These are phyloP conservation scores for Infundibulicybe gibba DNA, from an alignment of 768 basidiomycete species.

Conservation along the genomic window DNA sequence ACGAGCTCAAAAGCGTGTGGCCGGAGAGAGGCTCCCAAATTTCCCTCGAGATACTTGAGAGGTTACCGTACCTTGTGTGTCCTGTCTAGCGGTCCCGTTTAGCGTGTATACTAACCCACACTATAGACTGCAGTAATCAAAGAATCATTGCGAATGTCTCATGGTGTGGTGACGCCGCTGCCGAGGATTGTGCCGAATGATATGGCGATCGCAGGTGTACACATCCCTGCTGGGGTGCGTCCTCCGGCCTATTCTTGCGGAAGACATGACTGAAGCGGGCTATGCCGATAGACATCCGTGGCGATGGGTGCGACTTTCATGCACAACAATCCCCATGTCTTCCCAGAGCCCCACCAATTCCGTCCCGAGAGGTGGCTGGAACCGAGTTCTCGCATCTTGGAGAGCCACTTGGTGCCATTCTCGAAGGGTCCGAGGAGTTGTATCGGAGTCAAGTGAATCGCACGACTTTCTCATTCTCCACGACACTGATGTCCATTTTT, in stretches of 20 bases:
- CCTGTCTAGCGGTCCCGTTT: too few species aligned
- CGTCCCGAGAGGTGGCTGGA: slow-evolving; percentile 37
- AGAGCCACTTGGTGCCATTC: slow-evolving; percentile 37
- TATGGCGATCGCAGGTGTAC: too few species aligned
- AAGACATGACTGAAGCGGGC: neutral
- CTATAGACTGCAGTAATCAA: slow-evolving; percentile 42
- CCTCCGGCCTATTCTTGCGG: neutral
- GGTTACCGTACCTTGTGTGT: slow-evolving; percentile 43
- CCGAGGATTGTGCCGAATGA: too few species aligned
- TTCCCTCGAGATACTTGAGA: slow-evolving; percentile 33
- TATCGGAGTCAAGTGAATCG: slow-evolving; percentile 37
- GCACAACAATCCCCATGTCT: slow-evolving; percentile 34
- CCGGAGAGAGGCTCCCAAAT: slow-evolving; percentile 19
- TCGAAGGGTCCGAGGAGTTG: slow-evolving; percentile 43
- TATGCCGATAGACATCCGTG: slow-evolving; percentile 29
- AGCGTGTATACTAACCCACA: too few species aligned
- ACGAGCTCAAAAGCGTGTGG: slow-evolving; percentile 17
- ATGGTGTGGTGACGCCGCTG: slow-evolving; percentile 38
- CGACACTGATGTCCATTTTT: too few species aligned
- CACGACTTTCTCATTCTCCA: neutral
- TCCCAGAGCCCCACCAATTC: slow-evolving; percentile 36
- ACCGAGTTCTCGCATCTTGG: slow-evolving; percentile 15
- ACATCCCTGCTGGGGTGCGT: too few species aligned
- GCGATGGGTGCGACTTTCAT: slow-evolving; percentile 35
- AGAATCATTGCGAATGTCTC: slow-evolving; percentile 38